phyloP scores from a whole-genome alignment of 129 eudicot species.

The Centrapalus pauciflorus region DNA sequence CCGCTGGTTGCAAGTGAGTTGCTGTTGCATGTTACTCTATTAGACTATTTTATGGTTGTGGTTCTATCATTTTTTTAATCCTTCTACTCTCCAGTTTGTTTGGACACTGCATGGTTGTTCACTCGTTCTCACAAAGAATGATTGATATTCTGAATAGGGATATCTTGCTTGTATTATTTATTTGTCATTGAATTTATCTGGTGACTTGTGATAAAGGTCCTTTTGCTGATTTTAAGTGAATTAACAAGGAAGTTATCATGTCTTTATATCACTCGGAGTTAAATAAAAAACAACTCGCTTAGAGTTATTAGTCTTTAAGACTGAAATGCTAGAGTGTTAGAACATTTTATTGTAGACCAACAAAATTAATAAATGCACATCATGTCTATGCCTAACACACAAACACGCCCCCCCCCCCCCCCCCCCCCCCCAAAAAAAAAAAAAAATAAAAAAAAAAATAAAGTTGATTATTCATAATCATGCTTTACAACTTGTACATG shows the following conservation, averaged over 20 bases:
- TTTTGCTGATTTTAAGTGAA: background rate
- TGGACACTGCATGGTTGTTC: background rate
- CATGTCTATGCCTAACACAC: background rate
- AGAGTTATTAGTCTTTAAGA: background rate
- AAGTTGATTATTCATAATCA: background rate
- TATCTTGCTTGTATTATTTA: too few species aligned
- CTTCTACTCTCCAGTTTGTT: background rate
- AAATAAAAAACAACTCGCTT: too few species aligned
- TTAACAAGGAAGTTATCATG: too few species aligned
- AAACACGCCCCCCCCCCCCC: too few species aligned
- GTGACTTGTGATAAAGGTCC: background rate
- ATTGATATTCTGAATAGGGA: background rate
- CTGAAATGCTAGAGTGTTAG: background rate
- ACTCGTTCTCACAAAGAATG: background rate
- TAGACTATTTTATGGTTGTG: background rate
- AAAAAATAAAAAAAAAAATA: too few species aligned
- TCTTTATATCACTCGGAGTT: too few species aligned
- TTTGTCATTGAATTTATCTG: too few species aligned
- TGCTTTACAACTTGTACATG: background rate
- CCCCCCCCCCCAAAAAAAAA: too few species aligned
- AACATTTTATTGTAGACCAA: background rate
- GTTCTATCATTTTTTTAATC: conserved; percentile 1
- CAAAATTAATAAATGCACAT: background rate
- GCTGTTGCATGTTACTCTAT: background rate
- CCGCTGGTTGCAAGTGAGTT: conserved; percentile 90